These are phyloP conservation scores for Filosporella fistucella DNA, from an alignment of 495 filamentous ascomycete genomes.

Conservation along the genomic window DNA sequence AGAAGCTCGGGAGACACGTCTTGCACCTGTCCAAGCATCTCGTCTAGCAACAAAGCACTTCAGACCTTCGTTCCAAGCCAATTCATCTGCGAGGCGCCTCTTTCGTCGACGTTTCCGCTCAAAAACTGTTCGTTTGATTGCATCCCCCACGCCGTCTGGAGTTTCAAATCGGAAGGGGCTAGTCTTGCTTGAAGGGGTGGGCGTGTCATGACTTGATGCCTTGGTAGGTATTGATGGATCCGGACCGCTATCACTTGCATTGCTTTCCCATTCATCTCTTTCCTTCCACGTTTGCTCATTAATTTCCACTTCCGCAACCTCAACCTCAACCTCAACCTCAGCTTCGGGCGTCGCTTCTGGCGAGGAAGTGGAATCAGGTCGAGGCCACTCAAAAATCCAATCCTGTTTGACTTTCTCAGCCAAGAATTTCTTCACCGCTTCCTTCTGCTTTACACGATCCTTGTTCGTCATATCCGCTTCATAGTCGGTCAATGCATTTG, in stretches of 20 bases:
- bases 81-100: constrained; percentile 62
- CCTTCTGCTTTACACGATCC: constrained; percentile 50
- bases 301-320: not conserved
- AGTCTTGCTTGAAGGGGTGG: not conserved
- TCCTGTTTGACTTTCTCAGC: constrained; percentile 51
- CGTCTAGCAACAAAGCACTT: constrained; percentile 68
- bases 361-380: constrained; percentile 2
- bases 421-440: constrained; percentile 46
- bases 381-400: constrained; percentile 38
- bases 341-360: constrained; percentile 1
- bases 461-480: constrained; percentile 48
- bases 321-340: not conserved
- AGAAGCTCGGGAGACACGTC: constrained; percentile 12
- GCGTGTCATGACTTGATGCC: constrained; percentile 5
- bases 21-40: constrained; percentile 84
- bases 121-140: constrained; percentile 31
- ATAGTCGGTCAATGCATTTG: constrained; percentile 31
- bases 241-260: constrained; percentile 11
- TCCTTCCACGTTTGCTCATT: constrained; percentile 20
- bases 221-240: constrained; percentile 4
- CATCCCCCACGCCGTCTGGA: constrained; percentile 53
- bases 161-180: constrained; percentile 59
- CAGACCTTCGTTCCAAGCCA: constrained; percentile 79
- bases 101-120: constrained; percentile 56
- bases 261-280: constrained; percentile 25